Conservation (phyloP, 306 rosid species). For the Purshia tridentata region DNA sequence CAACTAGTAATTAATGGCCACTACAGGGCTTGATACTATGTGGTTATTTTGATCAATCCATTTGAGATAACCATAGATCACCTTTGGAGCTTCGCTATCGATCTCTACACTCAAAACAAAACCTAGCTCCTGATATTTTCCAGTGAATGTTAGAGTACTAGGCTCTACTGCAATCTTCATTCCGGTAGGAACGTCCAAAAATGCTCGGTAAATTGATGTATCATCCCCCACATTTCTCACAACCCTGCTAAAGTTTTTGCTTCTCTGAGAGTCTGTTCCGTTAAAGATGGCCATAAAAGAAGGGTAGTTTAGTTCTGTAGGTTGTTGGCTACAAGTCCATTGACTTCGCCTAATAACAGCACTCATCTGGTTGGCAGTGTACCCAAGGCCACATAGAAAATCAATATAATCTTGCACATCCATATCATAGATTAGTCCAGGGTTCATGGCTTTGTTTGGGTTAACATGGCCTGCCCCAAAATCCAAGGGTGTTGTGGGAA, state of each 20-base stretch:
- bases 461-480: constrained; percentile 20
- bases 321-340: not conserved
- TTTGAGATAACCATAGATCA: not conserved
- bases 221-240: constrained; percentile 9
- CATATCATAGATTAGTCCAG: constrained; percentile 11
- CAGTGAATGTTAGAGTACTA: not conserved
- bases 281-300: constrained; percentile 9
- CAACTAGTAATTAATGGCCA: not conserved
- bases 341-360: not conserved
- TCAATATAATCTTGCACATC: not conserved
- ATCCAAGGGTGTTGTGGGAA: constrained; percentile 3
- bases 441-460: constrained; percentile 20
- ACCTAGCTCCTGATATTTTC: not conserved
- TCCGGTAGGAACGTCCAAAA: not conserved
- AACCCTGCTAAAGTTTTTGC: not conserved
- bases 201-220: not conserved
- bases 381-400: not conserved
- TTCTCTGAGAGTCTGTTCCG: not conserved
- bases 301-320: constrained; percentile 4
- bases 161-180: constrained; percentile 12
- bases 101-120: not conserved
- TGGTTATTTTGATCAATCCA: not conserved
- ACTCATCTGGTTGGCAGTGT: not conserved
- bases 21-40: constrained; percentile 4
- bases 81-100: not conserved